Percentiles rank a stretch among this genome's conserved stretches.
These are phyloP conservation scores for Capronia americana DNA, from an alignment of 2,329 filamentous ascomycete species.

Conservation along the genomic window DNA sequence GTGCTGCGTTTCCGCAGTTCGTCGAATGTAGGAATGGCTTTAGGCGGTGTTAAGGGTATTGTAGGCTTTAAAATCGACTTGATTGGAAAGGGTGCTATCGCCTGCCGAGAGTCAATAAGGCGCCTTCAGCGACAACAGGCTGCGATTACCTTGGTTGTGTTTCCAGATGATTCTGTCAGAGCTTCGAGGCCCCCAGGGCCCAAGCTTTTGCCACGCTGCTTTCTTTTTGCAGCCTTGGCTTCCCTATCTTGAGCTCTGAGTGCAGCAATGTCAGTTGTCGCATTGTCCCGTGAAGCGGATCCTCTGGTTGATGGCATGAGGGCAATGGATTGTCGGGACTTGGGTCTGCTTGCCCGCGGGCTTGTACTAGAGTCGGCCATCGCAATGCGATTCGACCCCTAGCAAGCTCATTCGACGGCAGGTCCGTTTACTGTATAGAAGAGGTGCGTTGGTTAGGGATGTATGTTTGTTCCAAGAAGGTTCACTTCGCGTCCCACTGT, in stretches of 20 bases:
- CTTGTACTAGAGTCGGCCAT: conserved; percentile 31
- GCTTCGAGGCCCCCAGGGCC: conserved; percentile 89
- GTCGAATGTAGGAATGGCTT: conserved; percentile 67
- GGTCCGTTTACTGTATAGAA: conserved; percentile 9
- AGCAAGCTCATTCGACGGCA: background rate
- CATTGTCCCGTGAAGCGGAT: conserved; percentile 72
- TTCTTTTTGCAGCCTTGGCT: conserved; percentile 59
- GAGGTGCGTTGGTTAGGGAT: conserved; percentile 26
- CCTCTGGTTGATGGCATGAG: conserved; percentile 60
- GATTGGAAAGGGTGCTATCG: conserved; percentile 51
- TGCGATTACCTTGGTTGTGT: conserved; percentile 74
- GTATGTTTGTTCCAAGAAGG: conserved; percentile 21
- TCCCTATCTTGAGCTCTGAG: conserved; percentile 40
- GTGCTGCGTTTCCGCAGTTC: conserved; percentile 54
- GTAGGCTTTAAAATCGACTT: conserved; percentile 84
- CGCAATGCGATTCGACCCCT: conserved; percentile 11
- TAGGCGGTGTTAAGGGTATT: conserved; percentile 69
- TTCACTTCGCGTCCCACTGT: conserved; percentile 28
- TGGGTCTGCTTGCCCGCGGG: conserved; percentile 27
- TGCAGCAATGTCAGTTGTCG: conserved; percentile 69
- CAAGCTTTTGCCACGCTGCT: conserved; percentile 92
- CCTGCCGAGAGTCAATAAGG: conserved; percentile 44
- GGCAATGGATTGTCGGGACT: conserved; percentile 74
- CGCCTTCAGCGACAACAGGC: conserved; percentile 17
- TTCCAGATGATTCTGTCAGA: conserved; percentile 75